phyloP scores from a whole-genome alignment of 768 basidiomycete species.

The Gyrodon lividus region DNA sequence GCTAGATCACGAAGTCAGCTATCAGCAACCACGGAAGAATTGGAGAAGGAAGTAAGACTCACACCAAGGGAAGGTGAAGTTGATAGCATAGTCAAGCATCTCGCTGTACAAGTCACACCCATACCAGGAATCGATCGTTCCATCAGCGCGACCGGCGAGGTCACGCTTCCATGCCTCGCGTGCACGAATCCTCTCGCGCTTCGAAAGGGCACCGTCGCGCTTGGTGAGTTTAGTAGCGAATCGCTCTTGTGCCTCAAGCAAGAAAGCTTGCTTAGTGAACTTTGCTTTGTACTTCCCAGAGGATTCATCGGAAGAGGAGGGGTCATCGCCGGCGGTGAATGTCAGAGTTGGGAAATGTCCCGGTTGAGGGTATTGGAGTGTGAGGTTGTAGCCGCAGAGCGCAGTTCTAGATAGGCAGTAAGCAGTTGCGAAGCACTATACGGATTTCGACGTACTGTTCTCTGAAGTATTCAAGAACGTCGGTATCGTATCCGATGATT shows the following conservation, averaged over 20 bases:
- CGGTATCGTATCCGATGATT: constrained; percentile 67
- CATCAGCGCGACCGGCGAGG: constrained; percentile 48
- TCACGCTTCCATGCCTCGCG: constrained; percentile 42
- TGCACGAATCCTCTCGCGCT: constrained; percentile 26
- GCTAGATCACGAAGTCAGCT: constrained; percentile 4
- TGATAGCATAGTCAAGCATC: constrained; percentile 69
- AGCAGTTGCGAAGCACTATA: background rate
- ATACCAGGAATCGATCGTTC: constrained; percentile 61
- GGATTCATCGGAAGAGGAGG: background rate
- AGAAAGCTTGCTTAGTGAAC: constrained; percentile 19
- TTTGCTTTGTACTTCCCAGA: constrained; percentile 17
- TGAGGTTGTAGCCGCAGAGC: constrained; percentile 65
- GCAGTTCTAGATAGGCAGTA: constrained; percentile 40
- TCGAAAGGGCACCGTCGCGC: constrained; percentile 19
- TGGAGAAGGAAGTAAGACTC: constrained; percentile 13
- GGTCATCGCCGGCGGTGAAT: constrained; percentile 17
- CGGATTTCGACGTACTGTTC: constrained; percentile 50
- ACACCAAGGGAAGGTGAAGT: constrained; percentile 68
- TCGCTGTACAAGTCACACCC: constrained; percentile 65
- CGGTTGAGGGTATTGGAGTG: constrained; percentile 67
- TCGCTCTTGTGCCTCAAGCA: constrained; percentile 20
- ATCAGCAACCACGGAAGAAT: constrained; percentile 7
- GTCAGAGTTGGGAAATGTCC: constrained; percentile 43
- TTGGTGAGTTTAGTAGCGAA: constrained; percentile 23
- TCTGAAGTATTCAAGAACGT: constrained; percentile 66